A percentile compares a stretch with the other conserved stretches of the same genome.
These are phyloP conservation scores for Pittosporum tobira DNA, from an alignment of 129 eudicot species.

Conservation along the genomic window DNA sequence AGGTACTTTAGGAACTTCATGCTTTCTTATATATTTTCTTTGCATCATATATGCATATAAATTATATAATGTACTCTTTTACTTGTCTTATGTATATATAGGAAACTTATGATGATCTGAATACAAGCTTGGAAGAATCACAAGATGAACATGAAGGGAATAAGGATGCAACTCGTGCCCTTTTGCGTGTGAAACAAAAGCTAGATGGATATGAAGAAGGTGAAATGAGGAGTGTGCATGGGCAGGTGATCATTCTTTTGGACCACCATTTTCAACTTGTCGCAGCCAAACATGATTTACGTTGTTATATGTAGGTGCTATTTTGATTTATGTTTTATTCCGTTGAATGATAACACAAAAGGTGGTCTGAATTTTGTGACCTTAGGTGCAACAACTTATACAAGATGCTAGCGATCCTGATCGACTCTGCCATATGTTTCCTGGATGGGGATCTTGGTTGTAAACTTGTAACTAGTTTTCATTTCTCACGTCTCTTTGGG, in stretches of 20 bases:
- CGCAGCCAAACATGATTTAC: not conserved
- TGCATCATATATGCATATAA: too few relatives aligned
- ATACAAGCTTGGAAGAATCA: conserved; percentile 71
- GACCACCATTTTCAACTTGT: not conserved
- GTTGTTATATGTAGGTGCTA: not conserved
- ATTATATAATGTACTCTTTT: conserved; percentile 1
- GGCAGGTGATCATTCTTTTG: conserved; percentile 60
- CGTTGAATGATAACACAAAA: not conserved
- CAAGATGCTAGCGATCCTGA: conserved; percentile 93
- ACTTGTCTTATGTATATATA: conserved; percentile 26
- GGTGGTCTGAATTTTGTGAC: conserved; percentile 2
- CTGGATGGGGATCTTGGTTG: conserved; percentile 97
- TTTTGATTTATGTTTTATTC: not conserved
- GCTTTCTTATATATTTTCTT: conserved; percentile 1
- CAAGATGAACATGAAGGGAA: conserved; percentile 81
- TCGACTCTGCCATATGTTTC: conserved; percentile 81
- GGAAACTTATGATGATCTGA: conserved; percentile 84
- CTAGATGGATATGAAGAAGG: conserved; percentile 99
- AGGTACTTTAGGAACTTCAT: conserved; percentile 34
- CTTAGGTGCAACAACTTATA: conserved; percentile 86
- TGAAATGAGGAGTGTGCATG: conserved; percentile 96
- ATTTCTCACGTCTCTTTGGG: too few relatives aligned
- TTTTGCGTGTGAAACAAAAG: conserved; percentile 94
- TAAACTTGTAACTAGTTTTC: too few relatives aligned
- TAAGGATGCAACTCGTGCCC: conserved; percentile 95